These are phyloP conservation scores for Lithocarpus polystachyus DNA, from an alignment of 306 rosid genomes.

Conservation along the genomic window DNA sequence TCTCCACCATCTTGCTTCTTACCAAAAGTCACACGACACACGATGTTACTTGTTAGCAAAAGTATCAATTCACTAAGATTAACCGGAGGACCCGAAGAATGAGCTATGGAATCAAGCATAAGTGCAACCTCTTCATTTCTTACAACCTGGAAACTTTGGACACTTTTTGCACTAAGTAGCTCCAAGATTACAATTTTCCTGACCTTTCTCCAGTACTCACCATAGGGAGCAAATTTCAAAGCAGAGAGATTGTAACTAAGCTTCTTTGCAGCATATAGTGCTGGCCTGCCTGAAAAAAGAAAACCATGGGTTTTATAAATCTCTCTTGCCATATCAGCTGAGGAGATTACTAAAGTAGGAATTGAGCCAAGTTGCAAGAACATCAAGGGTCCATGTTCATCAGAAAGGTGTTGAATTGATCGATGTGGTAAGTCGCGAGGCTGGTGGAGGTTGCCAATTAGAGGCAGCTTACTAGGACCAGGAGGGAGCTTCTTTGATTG, in stretches of 20 bases:
- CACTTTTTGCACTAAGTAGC: constrained; percentile 20
- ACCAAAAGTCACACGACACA: constrained; percentile 17
- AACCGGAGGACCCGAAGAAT: background rate
- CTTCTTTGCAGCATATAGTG: constrained; percentile 16
- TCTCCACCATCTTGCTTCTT: constrained; percentile 17
- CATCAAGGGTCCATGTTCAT: constrained; percentile 46
- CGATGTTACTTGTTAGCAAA: constrained; percentile 9
- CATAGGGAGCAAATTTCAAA: constrained; percentile 32
- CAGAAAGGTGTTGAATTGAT: constrained; percentile 24
- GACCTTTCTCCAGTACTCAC: constrained; percentile 33
- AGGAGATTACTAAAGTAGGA: constrained; percentile 43
- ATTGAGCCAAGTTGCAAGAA: constrained; percentile 43
- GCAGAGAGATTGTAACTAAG: constrained; percentile 22
- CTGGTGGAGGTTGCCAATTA: constrained; percentile 58
- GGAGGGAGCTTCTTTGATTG: constrained; percentile 28
- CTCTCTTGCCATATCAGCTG: constrained; percentile 37
- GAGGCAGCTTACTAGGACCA: constrained; percentile 40
- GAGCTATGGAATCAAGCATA: constrained; percentile 8
- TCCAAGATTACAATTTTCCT: constrained; percentile 23
- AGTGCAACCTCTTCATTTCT: constrained; percentile 25
- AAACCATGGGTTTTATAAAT: constrained; percentile 46
- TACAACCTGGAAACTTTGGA: constrained; percentile 1
- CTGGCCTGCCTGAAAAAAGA: constrained; percentile 39
- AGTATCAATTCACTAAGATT: constrained; percentile 21
- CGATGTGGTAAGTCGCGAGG: constrained; percentile 29